Evolutionary conservation across 257 asterid species (phyloP).

Genomic region (Solanum infundibuliforme): DNA sequence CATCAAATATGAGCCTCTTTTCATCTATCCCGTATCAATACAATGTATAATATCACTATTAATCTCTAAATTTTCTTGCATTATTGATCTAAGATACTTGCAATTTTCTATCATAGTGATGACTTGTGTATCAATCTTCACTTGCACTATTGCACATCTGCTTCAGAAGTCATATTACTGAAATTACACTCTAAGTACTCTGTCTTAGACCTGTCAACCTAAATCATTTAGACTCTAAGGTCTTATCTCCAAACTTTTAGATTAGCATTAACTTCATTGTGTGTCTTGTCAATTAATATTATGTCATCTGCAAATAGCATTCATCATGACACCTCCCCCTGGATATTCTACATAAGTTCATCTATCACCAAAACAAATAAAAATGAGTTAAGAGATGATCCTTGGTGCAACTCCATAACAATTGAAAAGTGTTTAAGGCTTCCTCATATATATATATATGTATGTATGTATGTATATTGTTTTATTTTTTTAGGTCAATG

Average conservation of each 20-base stretch:
- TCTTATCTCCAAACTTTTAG: neutral
- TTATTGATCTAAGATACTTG: neutral
- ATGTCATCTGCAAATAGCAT: neutral
- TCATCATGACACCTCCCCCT: neutral
- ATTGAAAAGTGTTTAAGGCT: no score
- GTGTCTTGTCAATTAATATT: neutral
- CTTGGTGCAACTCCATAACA: neutral
- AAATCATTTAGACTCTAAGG: neutral
- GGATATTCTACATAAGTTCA: neutral
- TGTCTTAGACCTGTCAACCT: no score
- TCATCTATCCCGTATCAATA: neutral
- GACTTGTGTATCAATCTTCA: neutral
- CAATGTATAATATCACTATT: neutral
- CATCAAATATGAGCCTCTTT: no score
- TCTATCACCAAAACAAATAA: neutral
- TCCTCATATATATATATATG: neutral
- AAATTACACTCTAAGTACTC: neutral
- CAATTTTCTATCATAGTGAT: neutral
- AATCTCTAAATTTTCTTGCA: neutral
- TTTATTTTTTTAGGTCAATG: no score
- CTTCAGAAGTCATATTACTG: neutral
- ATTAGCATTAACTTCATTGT: neutral
- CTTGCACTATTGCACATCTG: no score
- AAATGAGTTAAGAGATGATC: neutral
- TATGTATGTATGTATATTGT: no score